phyloP scores from a whole-genome alignment of 106 monocot species.

The Gastrodia elata region DNA sequence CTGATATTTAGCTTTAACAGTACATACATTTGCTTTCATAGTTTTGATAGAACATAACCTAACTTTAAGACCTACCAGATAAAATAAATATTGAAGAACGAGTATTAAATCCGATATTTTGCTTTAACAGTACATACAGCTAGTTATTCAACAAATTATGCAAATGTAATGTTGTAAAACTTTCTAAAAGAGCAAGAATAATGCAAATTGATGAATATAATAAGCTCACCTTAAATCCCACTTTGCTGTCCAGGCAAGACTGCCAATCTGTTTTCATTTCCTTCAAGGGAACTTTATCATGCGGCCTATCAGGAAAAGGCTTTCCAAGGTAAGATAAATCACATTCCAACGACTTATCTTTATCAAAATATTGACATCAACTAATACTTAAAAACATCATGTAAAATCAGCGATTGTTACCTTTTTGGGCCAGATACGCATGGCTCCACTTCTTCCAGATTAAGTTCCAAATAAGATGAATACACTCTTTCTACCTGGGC shows the following conservation, averaged over 20 bases:
- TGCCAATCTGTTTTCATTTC: conserved; percentile 95
- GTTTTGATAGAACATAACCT: not conserved
- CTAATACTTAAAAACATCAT: conserved; percentile 6
- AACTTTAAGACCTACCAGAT: not conserved
- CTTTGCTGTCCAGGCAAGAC: conserved; percentile 84
- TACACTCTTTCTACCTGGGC: conserved; percentile 68
- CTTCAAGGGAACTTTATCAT: conserved; percentile 82
- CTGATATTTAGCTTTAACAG: not conserved
- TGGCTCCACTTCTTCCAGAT: conserved; percentile 79
- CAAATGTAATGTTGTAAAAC: not conserved
- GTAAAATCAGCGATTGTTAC: conserved; percentile 17
- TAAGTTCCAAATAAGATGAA: conserved; percentile 76
- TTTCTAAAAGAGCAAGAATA: not conserved
- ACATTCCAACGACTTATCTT: not conserved
- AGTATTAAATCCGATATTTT: not conserved
- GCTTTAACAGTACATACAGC: not conserved
- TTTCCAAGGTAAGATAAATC: conserved; percentile 23
- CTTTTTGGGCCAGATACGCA: conserved; percentile 93
- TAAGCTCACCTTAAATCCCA: conserved; percentile 79
- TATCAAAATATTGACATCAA: not conserved
- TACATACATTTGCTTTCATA: not conserved
- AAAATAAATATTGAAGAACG: not conserved
- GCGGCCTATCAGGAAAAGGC: conserved; percentile 25
- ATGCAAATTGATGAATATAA: not conserved
- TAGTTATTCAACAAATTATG: not conserved